Evolutionary conservation across 192 early-diverging fungal species (phyloP).

Genomic region (Entophlyctis helioformis): DNA sequence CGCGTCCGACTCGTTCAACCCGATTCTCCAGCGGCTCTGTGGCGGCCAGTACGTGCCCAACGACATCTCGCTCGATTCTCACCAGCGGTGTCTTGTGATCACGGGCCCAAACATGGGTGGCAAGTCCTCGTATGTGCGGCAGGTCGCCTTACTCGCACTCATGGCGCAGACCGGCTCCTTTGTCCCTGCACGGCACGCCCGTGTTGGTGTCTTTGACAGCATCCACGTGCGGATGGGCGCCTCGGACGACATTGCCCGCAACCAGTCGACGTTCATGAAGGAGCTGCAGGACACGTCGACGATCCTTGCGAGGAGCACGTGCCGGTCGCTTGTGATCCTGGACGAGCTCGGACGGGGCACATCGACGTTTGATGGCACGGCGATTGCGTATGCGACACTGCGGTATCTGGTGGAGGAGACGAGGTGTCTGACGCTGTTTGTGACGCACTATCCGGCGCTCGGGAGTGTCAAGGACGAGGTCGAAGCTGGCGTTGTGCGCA

Average conservation of each 20-base stretch:
- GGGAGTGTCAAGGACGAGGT: slow-evolving; percentile 5
- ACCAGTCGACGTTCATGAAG: slow-evolving; percentile 64
- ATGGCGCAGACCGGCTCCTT: slow-evolving; percentile 66
- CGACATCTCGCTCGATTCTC: slow-evolving; percentile 28
- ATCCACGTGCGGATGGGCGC: slow-evolving; percentile 54
- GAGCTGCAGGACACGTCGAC: slow-evolving; percentile 31
- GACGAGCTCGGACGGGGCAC: slow-evolving; percentile 77
- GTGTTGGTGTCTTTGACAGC: slow-evolving; percentile 55
- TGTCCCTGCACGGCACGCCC: slow-evolving; percentile 54
- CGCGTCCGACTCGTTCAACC: slow-evolving; percentile 51
- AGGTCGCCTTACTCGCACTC: slow-evolving; percentile 25
- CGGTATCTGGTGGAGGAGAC: slow-evolving; percentile 39
- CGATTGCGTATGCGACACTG: slow-evolving; percentile 59
- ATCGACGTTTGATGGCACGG: slow-evolving; percentile 61
- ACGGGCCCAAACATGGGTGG: slow-evolving; percentile 67
- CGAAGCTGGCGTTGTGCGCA: slow-evolving; percentile 3
- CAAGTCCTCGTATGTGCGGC: slow-evolving; percentile 28
- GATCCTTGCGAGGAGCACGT: slow-evolving; percentile 15
- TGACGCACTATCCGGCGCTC: slow-evolving; percentile 58
- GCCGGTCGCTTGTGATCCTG: slow-evolving; percentile 51
- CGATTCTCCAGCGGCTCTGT: slow-evolving; percentile 50
- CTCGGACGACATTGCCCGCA: slow-evolving; percentile 46
- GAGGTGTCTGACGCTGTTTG: slow-evolving; percentile 51
- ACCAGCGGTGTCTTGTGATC: slow-evolving; percentile 14
- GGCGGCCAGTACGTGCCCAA: slow-evolving; percentile 50